Evolutionary conservation across 2,329 filamentous ascomycete species (phyloP).

Genomic region (Apiospora arundinis): DNA sequence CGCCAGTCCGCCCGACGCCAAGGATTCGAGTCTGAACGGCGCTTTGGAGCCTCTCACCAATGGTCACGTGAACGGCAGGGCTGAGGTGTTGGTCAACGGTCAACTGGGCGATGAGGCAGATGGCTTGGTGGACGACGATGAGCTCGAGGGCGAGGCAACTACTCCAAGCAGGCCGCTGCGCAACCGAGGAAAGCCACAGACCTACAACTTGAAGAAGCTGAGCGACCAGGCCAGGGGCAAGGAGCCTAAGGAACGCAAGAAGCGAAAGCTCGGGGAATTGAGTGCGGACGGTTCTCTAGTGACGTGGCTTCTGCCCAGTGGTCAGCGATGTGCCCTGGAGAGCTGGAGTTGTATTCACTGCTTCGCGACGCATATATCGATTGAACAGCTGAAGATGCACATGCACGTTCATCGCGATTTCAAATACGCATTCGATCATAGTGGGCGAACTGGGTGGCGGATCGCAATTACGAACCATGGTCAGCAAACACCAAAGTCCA

Average conservation of each 20-base stretch:
- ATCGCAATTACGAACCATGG: conserved; percentile 37
- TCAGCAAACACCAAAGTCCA: conserved; percentile 33
- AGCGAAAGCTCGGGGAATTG: conserved; percentile 38
- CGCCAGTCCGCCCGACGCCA: conserved; percentile 50
- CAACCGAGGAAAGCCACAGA: conserved; percentile 53
- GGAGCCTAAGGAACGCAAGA: conserved; percentile 52
- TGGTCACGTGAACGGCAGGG: conserved; percentile 40
- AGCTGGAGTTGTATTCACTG: conserved; percentile 59
- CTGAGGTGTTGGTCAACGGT: conserved; percentile 33
- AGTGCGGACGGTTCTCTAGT: conserved; percentile 42
- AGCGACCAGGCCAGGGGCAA: conserved; percentile 64
- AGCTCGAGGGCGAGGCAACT: conserved; percentile 54
- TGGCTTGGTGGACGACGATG: conserved; percentile 36
- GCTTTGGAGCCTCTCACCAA: conserved; percentile 40
- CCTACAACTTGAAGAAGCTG: conserved; percentile 66
- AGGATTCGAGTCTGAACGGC: conserved; percentile 47
- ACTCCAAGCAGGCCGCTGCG: conserved; percentile 60
- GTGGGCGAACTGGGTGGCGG: conserved; percentile 28
- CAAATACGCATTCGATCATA: conserved; percentile 46
- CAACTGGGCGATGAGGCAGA: conserved; percentile 33
- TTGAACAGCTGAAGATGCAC: conserved; percentile 57
- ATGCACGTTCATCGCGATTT: conserved; percentile 55
- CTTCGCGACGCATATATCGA: conserved; percentile 52
- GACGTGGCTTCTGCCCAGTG: conserved; percentile 53
- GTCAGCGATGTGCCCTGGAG: conserved; percentile 53